A percentile compares a stretch with the other conserved stretches of the same genome.
These are phyloP conservation scores for Rehmannia glutinosa DNA, from an alignment of 257 asterid species.

Conservation along the genomic window DNA sequence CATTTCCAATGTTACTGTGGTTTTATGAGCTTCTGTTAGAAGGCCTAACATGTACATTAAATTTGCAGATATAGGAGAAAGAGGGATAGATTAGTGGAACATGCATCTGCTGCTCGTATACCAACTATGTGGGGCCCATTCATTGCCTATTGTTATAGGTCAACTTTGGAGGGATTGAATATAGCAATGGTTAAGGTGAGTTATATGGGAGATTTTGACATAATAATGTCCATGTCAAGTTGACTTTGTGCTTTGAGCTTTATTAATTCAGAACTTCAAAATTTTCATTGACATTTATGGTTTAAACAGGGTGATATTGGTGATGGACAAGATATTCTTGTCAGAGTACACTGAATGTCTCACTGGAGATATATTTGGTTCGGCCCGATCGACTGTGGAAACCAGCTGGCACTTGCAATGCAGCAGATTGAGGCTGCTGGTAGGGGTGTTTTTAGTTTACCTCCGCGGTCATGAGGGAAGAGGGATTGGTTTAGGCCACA, in stretches of 20 bases:
- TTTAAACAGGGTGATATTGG: slow-evolving; percentile 82
- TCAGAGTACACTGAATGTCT: slow-evolving; percentile 97
- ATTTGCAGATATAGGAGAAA: slow-evolving; percentile 84
- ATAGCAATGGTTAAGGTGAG: slow-evolving; percentile 97
- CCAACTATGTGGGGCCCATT: slow-evolving; percentile 98
- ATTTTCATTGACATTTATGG: neutral
- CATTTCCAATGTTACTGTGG: too few relatives aligned
- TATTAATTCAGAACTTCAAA: too few relatives aligned
- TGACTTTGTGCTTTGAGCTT: too few relatives aligned
- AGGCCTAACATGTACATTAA: slow-evolving; percentile 16
- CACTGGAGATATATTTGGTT: slow-evolving; percentile 95
- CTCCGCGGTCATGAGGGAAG: slow-evolving; percentile 99
- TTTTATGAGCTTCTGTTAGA: too few relatives aligned
- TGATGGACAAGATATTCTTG: slow-evolving; percentile 83
- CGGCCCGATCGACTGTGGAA: slow-evolving; percentile 95
- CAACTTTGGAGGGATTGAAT: slow-evolving; percentile 93
- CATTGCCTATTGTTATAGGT: slow-evolving; percentile 76
- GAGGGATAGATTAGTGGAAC: slow-evolving; percentile 82
- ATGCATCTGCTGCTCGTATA: slow-evolving; percentile 83
- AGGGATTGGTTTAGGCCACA: slow-evolving; percentile 97
- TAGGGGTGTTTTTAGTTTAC: slow-evolving; percentile 78
- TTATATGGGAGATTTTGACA: neutral
- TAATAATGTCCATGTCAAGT: neutral
- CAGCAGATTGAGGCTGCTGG: slow-evolving; percentile 93
- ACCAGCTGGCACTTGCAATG: slow-evolving; percentile 89